Evolutionary conservation across 345 rosid genomes (phyloP).

Genomic region (Pugionium dolabratum): DNA sequence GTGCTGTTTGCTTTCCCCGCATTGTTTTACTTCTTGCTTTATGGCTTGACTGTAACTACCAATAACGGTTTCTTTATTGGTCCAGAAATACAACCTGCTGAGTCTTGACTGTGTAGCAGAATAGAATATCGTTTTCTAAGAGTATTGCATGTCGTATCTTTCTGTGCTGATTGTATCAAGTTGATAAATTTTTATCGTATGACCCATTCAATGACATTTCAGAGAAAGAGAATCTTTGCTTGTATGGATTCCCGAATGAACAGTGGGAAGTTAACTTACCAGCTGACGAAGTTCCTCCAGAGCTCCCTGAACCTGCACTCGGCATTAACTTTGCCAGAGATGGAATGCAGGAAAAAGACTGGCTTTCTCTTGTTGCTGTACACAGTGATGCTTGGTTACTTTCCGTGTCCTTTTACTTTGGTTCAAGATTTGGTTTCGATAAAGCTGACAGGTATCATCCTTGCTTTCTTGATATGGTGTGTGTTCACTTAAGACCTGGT

Average conservation of each 20-base stretch:
- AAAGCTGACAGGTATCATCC: conserved; percentile 66
- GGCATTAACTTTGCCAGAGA: conserved; percentile 91
- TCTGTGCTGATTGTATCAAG: conserved; percentile 5
- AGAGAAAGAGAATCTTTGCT: conserved; percentile 89
- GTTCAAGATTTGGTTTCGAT: conserved; percentile 72
- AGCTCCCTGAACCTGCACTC: conserved; percentile 88
- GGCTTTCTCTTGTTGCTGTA: conserved; percentile 81
- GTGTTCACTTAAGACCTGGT: background rate
- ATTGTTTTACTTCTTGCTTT: conserved; percentile 3
- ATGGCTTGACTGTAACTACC: conserved; percentile 10
- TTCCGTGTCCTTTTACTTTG: conserved; percentile 73
- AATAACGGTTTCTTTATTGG: background rate
- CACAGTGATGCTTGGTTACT: conserved; percentile 87
- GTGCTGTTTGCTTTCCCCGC: background rate
- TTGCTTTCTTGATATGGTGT: conserved; percentile 12
- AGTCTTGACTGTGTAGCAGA: conserved; percentile 1
- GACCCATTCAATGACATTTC: conserved; percentile 20
- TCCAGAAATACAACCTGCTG: background rate
- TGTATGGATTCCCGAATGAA: conserved; percentile 76
- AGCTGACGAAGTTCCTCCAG: conserved; percentile 90
- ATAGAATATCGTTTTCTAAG: background rate
- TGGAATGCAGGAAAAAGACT: conserved; percentile 79
- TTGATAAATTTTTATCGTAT: conserved; percentile 12
- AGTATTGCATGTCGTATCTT: background rate
- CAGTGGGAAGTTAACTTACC: conserved; percentile 86